Base-by-base conservation (phyloP, 1,284 basidiomycete species). In the Cystobasidium slooffiae region DNA sequence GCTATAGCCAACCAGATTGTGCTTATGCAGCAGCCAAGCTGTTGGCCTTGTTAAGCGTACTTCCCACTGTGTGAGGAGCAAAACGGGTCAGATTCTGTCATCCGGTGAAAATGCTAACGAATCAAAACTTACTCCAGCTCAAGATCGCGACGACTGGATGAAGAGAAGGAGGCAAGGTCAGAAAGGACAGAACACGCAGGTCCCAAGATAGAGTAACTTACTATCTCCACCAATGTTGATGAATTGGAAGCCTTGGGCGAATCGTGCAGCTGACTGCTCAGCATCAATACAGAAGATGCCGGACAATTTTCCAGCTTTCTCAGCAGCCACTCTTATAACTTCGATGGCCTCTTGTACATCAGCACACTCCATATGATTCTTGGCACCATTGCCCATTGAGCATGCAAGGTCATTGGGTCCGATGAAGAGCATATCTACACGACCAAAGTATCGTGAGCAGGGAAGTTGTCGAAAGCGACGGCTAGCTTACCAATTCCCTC, bases 351-450 rank as follows among this genome's bases (percentile, higher is more conserved):
- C 70, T 66, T 73, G 70, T 5, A 65, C 70, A n/a, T 65, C 70
- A 6, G 70, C 51, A 20, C 62, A 53, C 12, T 75, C 78, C 74
- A 82, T 73, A 72, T 81, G 80, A 37, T 79, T 77, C 10, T 76
- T 75, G 3, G 78, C 75, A n/a, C 76, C 74, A 62, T 79, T 78
- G 44, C 79, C 78, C 78, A 82, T 78, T 0, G 76, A 76, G 62
- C 76, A 78, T 37, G 78, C 77, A 3, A 82, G 77, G 70, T 82
- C 81, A 62, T 81, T 81, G 12, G 81, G 81, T 3, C 81, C 81
- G 52, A 79, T 75, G 55, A 81, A 79, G 68, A 81, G 76, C 74
- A 80, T 78, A 64, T 81, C 72, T 78, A n/a, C 10, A 41, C 9
- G 43, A 24, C 18, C 6, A 67, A n/a, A 31, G 31, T 5, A 4